phyloP scores from a whole-genome alignment of 805 yeast genomes.

The Peterozyma xylosa region DNA sequence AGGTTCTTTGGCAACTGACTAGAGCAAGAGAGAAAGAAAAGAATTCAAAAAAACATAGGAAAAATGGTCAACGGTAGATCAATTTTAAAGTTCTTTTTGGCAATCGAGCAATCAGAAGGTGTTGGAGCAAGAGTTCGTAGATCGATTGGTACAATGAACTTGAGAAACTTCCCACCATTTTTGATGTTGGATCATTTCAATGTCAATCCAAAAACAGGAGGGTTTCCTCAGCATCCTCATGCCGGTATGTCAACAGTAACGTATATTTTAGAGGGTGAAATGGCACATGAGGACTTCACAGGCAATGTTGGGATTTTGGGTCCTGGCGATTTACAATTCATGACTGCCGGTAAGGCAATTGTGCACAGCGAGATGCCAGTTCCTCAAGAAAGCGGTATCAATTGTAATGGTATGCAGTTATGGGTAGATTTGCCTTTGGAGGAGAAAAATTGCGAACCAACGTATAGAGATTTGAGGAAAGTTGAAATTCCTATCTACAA shows the following conservation, averaged over 20 bases:
- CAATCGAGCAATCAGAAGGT: slow-evolving; percentile 74
- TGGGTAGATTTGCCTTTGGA: slow-evolving; percentile 80
- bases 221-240: slow-evolving; percentile 82
- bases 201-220: slow-evolving; percentile 54
- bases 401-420: slow-evolving; percentile 63
- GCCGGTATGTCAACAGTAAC: slow-evolving; percentile 82
- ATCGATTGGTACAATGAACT: slow-evolving; percentile 60
- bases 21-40: no score
- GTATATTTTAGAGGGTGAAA: slow-evolving; percentile 51
- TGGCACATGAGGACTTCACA: slow-evolving; percentile 83
- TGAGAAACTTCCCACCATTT: slow-evolving; percentile 77
- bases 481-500: slow-evolving; percentile 65
- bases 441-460: slow-evolving; percentile 56
- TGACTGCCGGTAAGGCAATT: slow-evolving; percentile 89
- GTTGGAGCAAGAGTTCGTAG: slow-evolving; percentile 84
- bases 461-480: slow-evolving; percentile 69
- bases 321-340: slow-evolving; percentile 84
- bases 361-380: slow-evolving; percentile 87
- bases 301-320: slow-evolving; percentile 72
- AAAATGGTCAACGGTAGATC: slow-evolving; percentile 24
- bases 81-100: slow-evolving; percentile 42
- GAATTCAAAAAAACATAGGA: background rate
- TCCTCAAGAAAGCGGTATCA: slow-evolving; percentile 35
- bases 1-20: no score
- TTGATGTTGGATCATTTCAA: slow-evolving; percentile 75